Base-by-base conservation (phyloP, 331 rosid genomes). In the Acacia concinna region DNA sequence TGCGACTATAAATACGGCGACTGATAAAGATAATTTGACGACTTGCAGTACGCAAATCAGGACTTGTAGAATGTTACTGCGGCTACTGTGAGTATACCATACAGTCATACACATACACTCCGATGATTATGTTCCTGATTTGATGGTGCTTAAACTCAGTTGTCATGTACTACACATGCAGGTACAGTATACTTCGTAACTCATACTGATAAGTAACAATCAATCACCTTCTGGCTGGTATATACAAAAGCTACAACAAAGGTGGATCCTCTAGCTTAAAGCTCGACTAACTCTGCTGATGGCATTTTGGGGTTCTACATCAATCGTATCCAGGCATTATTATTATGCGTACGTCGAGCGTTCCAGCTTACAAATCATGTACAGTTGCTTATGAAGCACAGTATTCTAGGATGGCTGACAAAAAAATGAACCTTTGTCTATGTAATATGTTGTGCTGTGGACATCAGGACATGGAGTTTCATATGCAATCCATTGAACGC, bases 31-130 rank as follows among this genome's bases (percentile, higher is more conserved):
- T 67, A 52, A 41, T 62, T 77, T 72, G 27, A 12, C 63, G 54
- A 73, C 46, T 57, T 85, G 91, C 94, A 88, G 97, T 89, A 89
- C 47, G 70, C 91, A 68, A 83, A 85, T 81, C 86, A 79, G 72
- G 84, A 68, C 67, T 37, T 84, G 13, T 89, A 88, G 88, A 88
- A 32, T 66, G 81, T 52, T 71, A 76, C 78, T 56, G 56, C 72
- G 77, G 66, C 44, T 56, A 49, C 74, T 46, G 66, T 49, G 31
- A 72, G 80, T 38, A 46, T 70, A 46, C 54, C 44, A 40, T 37
- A 49, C 23, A 49, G 57, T 49, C 57, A 18, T 49, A 18, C 47
- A 34, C 44, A 72, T 1, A 49, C 28, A 30, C 64, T 59, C 18
- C 38, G 21, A 7, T 11, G 30, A 76, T 60, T 79, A 32, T 67